Evolutionary conservation across 176 grass and related monocot genomes (phyloP).

Genomic region (Hordeum vulgare): MorexV3_pseudomolecules_assembly NC_058524.1:608793048-608793547

Average conservation of each 20-base stretch:
- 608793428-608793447: neutral
- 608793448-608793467: neutral
- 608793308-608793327: neutral
- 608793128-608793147: neutral
- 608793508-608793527: neutral
- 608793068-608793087: no score
- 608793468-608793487: neutral
- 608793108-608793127: neutral
- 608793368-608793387: neutral
- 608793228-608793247: neutral
- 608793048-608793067: no score
- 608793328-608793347: neutral
- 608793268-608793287: neutral
- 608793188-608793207: neutral
- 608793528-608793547: neutral
- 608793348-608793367: neutral
- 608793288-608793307: neutral
- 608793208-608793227: neutral
- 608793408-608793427: conserved; percentile 18
- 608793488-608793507: neutral
- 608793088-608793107: no score
- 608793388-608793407: neutral
- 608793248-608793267: neutral
- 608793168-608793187: neutral
- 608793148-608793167: conserved; percentile 12